Evolutionary conservation across 306 rosid species (phyloP).

Genomic region (Prunus persica): Prunus_persica_NCBIv2 NC_034009.1:1293501-1294000

Average conservation of each 20-base stretch:
- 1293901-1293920: conserved; percentile 39
- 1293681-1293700: conserved; percentile 38
- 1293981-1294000: conserved; percentile 7
- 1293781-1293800: conserved; percentile 61
- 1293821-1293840: conserved; percentile 62
- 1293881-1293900: conserved; percentile 31
- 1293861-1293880: conserved; percentile 51
- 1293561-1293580: conserved; percentile 40
- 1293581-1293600: conserved; percentile 39
- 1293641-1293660: conserved; percentile 58
- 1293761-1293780: conserved; percentile 48
- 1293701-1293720: conserved; percentile 71
- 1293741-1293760: conserved; percentile 60
- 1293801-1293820: conserved; percentile 75
- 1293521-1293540: conserved; percentile 56
- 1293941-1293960: conserved; percentile 38
- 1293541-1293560: conserved; percentile 66
- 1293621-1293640: conserved; percentile 39
- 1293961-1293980: conserved; percentile 44
- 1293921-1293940: conserved; percentile 46
- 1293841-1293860: conserved; percentile 63
- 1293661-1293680: conserved; percentile 56
- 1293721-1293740: conserved; percentile 50
- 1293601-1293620: conserved; percentile 64
- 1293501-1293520: conserved; percentile 62